A percentile compares a stretch with the other conserved stretches of the same genome.
phyloP scores from a whole-genome alignment of 108 stramenopile genomes.

The Nitzschia palea region DNA sequence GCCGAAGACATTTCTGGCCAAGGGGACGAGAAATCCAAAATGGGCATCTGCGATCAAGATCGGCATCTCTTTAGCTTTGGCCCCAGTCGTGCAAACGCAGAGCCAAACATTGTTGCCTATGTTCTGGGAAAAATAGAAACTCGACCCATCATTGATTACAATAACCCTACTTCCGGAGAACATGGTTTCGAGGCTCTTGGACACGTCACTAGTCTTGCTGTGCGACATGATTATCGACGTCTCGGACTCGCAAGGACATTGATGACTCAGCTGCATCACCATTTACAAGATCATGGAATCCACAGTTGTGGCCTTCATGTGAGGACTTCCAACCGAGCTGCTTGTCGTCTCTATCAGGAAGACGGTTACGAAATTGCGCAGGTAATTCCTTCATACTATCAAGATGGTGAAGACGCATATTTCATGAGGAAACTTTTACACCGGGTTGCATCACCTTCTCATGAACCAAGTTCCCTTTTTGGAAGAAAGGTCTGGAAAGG shows the following conservation, averaged over 20 bases:
- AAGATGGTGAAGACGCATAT: slow-evolving; percentile 92
- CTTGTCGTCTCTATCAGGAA: slow-evolving; percentile 65
- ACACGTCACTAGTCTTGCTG: slow-evolving; percentile 87
- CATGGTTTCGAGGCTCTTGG: slow-evolving; percentile 47
- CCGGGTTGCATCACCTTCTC: not conserved
- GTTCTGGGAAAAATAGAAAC: slow-evolving; percentile 85
- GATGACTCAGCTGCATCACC: slow-evolving; percentile 78
- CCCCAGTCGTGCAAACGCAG: slow-evolving; percentile 1
- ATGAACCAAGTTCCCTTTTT: not conserved
- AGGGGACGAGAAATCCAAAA: not conserved
- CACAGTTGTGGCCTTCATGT: slow-evolving; percentile 78
- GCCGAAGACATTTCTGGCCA: slow-evolving; percentile 55
- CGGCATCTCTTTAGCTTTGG: not conserved
- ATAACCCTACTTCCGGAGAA: slow-evolving; percentile 5
- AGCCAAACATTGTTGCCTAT: slow-evolving; percentile 80
- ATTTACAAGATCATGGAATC: slow-evolving; percentile 57
- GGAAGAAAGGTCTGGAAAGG: slow-evolving; percentile 45
- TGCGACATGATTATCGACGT: slow-evolving; percentile 68
- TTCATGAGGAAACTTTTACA: slow-evolving; percentile 74
- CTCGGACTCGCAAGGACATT: slow-evolving; percentile 72
- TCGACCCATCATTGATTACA: slow-evolving; percentile 15
- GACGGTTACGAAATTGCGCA: slow-evolving; percentile 70
- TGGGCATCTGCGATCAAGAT: slow-evolving; percentile 6
- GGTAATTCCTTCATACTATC: slow-evolving; percentile 79
- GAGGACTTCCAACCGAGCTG: slow-evolving; percentile 68